phyloP scores from a whole-genome alignment of 768 basidiomycete species.

The Psilocybe sp. region DNA sequence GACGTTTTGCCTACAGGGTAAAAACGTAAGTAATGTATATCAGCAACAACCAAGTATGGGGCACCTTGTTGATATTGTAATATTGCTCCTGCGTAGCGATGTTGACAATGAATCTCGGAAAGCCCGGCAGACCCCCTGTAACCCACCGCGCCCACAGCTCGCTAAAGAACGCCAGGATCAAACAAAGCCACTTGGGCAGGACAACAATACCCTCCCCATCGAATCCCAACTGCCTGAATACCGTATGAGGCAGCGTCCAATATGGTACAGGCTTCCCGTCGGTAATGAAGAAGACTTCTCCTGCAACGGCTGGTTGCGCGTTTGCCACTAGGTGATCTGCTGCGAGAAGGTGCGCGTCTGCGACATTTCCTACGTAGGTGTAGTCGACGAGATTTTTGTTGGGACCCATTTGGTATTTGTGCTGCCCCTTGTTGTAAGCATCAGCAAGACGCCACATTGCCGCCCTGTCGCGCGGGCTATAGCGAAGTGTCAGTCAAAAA shows the following conservation, averaged over 20 bases:
- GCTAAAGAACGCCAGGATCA: constrained; percentile 3
- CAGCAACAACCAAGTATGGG: not conserved
- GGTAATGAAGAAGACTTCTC: constrained; percentile 7
- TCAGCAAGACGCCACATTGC: not conserved
- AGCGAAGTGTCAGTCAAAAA: not conserved
- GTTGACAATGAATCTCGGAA: constrained; percentile 5
- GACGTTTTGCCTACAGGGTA: not conserved
- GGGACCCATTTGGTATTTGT: constrained; percentile 3
- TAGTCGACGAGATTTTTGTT: constrained; percentile 8
- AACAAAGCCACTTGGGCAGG: constrained; percentile 1
- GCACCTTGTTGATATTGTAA: constrained; percentile 6
- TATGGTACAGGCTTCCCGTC: constrained; percentile 1
- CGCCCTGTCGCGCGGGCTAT: not conserved
- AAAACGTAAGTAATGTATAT: not conserved
- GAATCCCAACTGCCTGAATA: constrained; percentile 1
- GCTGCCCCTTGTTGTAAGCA: not conserved
- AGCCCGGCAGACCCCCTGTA: not conserved
- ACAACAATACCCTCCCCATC: constrained; percentile 3
- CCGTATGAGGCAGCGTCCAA: constrained; percentile 1
- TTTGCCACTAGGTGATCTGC: not conserved
- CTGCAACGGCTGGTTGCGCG: not conserved
- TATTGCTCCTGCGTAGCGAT: constrained; percentile 5
- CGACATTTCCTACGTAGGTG: constrained; percentile 5
- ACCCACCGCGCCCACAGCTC: constrained; percentile 2
- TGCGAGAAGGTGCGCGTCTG: constrained; percentile 9